Conservation (phyloP, 352 stramenopile species). For the Phytophthora nicotianae region DNA sequence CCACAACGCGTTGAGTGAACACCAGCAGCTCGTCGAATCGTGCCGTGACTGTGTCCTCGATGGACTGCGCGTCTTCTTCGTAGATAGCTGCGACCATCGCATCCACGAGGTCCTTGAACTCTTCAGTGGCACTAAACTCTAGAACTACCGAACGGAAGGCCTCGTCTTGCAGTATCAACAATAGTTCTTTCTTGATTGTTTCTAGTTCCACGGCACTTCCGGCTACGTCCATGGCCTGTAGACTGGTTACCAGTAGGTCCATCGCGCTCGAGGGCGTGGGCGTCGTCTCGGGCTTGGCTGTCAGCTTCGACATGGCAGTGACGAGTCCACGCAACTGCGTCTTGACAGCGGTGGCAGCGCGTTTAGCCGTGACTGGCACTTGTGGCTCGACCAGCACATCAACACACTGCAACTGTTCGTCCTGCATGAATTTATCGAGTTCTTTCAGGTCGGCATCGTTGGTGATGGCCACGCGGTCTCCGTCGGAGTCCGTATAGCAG, state of each 20-base stretch:
- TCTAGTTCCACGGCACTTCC: slow-evolving; percentile 43
- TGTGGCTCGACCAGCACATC: too few relatives aligned
- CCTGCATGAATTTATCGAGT: too few relatives aligned
- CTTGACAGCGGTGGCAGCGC: too few relatives aligned
- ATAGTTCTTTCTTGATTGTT: slow-evolving; percentile 51
- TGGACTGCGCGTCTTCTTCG: slow-evolving; percentile 30
- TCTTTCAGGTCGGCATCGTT: too few relatives aligned
- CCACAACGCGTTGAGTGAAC: slow-evolving; percentile 49
- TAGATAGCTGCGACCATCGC: slow-evolving; percentile 40
- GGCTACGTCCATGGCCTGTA: slow-evolving; percentile 54
- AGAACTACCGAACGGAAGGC: too few relatives aligned
- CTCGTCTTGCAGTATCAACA: slow-evolving; percentile 43
- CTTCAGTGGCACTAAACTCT: slow-evolving; percentile 34
- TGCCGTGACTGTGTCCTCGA: slow-evolving; percentile 40
- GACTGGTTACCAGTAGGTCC: slow-evolving; percentile 41
- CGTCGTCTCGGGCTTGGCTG: neutral
- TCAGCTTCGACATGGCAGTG: too few relatives aligned
- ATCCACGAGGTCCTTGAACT: slow-evolving; percentile 46
- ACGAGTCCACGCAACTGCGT: too few relatives aligned
- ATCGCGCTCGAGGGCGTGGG: slow-evolving; percentile 46
- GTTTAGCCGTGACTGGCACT: too few relatives aligned
- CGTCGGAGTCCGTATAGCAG: too few relatives aligned
- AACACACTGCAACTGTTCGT: too few relatives aligned
- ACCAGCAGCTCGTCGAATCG: slow-evolving; percentile 44
- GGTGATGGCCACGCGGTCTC: too few relatives aligned